phyloP scores from a whole-genome alignment of 2,329 filamentous ascomycete species.

The Trichoderma guizhouense region DNA sequence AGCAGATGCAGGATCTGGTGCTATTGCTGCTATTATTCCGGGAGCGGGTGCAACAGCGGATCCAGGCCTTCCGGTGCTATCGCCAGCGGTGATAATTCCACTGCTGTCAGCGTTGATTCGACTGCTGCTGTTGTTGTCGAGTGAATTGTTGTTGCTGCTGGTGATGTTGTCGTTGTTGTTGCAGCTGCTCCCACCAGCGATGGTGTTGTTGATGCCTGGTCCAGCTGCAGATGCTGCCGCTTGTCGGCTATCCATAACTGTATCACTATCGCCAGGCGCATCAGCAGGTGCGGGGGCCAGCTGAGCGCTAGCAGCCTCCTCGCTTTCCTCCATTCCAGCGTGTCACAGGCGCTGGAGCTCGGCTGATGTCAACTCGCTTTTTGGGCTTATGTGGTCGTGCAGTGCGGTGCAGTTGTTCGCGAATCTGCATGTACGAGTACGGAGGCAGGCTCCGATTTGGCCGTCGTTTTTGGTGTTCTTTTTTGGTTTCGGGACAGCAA shows the following conservation, averaged over 20 bases:
- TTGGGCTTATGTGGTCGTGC: not conserved
- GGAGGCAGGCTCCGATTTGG: not conserved
- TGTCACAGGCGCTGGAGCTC: not conserved
- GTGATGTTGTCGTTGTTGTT: not conserved
- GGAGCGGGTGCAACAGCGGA: not conserved
- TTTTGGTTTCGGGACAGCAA: not conserved
- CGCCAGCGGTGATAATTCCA: not conserved
- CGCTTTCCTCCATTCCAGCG: slow-evolving; percentile 29
- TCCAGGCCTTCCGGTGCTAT: not conserved
- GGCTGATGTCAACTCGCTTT: not conserved
- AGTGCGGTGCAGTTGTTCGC: not conserved
- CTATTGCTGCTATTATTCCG: not conserved
- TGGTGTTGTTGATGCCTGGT: not conserved
- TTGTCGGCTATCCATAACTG: not conserved
- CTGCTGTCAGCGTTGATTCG: not conserved
- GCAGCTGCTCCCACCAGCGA: not conserved
- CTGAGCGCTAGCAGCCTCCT: slow-evolving; percentile 20
- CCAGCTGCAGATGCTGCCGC: not conserved
- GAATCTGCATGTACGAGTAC: not conserved
- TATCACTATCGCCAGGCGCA: not conserved
- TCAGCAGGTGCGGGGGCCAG: slow-evolving; percentile 15
- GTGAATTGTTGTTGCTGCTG: not conserved
- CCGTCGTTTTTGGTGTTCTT: not conserved
- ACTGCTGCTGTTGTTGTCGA: not conserved
- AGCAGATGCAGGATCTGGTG: not conserved